Evolutionary conservation across 2,329 filamentous ascomycete genomes (phyloP).

Genomic region (Scopulariopsis brevicaulis): DNA sequence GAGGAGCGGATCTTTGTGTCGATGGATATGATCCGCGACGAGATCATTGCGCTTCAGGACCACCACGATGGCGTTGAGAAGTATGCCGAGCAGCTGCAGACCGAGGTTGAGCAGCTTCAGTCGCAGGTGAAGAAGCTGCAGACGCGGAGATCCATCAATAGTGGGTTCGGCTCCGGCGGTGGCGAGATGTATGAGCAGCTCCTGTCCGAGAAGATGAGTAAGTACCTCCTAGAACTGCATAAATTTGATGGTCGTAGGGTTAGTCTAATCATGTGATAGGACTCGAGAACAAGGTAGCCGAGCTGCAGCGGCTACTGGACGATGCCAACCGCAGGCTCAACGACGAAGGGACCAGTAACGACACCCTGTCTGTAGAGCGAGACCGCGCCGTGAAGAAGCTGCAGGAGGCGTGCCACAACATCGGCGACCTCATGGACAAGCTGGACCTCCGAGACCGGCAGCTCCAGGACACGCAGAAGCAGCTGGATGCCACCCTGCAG

Average conservation of each 20-base stretch:
- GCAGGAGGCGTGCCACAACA: conserved; percentile 47
- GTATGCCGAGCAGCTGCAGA: conserved; percentile 40
- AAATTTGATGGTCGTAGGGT: neutral
- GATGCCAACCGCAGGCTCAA: conserved; percentile 50
- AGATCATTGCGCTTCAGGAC: conserved; percentile 42
- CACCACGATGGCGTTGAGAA: conserved; percentile 44
- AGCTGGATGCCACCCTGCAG: conserved; percentile 27
- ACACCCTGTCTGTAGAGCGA: conserved; percentile 50
- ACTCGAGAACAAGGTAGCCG: conserved; percentile 46
- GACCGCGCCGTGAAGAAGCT: conserved; percentile 54
- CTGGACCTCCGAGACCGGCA: conserved; percentile 28
- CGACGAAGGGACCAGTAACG: conserved; percentile 51
- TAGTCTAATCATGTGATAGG: conserved; percentile 21
- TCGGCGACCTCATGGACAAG: conserved; percentile 35
- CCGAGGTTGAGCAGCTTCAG: conserved; percentile 38
- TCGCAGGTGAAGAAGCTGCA: conserved; percentile 32
- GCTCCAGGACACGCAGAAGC: conserved; percentile 27
- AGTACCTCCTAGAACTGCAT: conserved; percentile 16
- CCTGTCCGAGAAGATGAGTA: conserved; percentile 43
- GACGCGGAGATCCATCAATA: conserved; percentile 26
- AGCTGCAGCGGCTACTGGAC: conserved; percentile 50
- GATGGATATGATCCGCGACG: conserved; percentile 49
- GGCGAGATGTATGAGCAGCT: conserved; percentile 29
- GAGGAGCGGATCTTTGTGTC: conserved; percentile 49
- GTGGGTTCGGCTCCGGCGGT: conserved; percentile 21